phyloP scores from a whole-genome alignment of 164 flowering plant species.

The Magnolia kwangsiensis region DNA sequence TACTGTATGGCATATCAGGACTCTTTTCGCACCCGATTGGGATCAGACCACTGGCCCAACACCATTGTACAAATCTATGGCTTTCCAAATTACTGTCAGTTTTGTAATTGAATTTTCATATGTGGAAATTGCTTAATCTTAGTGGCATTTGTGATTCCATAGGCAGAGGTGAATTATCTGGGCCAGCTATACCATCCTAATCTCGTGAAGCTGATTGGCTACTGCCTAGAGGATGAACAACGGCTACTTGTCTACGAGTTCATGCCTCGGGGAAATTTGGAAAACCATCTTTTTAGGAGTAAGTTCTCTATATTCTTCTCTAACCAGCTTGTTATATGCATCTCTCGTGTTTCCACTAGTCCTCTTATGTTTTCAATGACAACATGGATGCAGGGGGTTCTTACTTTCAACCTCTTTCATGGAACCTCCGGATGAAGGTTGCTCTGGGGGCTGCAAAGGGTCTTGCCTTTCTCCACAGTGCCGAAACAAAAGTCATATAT shows the following conservation, averaged over 20 bases:
- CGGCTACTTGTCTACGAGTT: slow-evolving; percentile 77
- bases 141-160: neutral
- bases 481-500: slow-evolving; percentile 28
- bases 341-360: neutral
- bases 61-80: neutral
- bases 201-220: slow-evolving; percentile 73
- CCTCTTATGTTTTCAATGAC: neutral
- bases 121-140: neutral
- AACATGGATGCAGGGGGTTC: slow-evolving; percentile 22
- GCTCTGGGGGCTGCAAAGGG: slow-evolving; percentile 38
- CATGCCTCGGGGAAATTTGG: slow-evolving; percentile 82
- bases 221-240: slow-evolving; percentile 79
- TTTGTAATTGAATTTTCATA: neutral
- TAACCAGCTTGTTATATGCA: neutral
- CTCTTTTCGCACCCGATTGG: neutral
- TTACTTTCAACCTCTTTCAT: slow-evolving; percentile 32
- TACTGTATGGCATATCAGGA: neutral
- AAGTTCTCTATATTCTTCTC: slow-evolving; percentile 23
- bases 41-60: neutral
- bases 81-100: neutral
- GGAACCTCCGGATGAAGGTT: slow-evolving; percentile 36
- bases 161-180: slow-evolving; percentile 79
- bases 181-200: slow-evolving; percentile 79
- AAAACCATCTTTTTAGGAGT: slow-evolving; percentile 84
- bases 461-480: slow-evolving; percentile 39